Evolutionary conservation across 805 yeast genomes (phyloP), one percentile per base, ranked within the genome.

Genomic region (Ogataea saltuana): DNA sequence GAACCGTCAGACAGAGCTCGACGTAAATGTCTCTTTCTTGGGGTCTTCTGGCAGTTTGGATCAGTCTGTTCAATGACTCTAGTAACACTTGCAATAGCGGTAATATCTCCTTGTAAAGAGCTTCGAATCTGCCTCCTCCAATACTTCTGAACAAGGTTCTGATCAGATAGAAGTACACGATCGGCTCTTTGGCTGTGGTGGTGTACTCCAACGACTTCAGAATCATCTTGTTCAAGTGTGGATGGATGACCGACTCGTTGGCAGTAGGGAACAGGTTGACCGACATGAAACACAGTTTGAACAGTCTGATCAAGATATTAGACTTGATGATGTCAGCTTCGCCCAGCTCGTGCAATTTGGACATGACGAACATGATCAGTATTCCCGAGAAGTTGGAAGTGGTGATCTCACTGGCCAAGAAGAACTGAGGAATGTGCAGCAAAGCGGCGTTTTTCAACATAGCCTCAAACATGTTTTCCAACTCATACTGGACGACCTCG

Each of bases 51-150:
- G 98, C 89, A 18, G 88, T 85, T 19, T 81, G 74, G 30, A 93
- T 81, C 71, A 90, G 75, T 53, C 87, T 78, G 61, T 91, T 91
- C 51, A 93, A 72, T 2, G 95, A 83, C 50, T 89, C 97, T 31
- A 93, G 69, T 31, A 93, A 68, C 1, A 86, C 88, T 44, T 95
- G 98, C 33, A 93, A 68, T 28, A 93, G 72, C 0, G 99, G 99
- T 70, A 89, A 76, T 15, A 95, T 91, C 48, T 90, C 96, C 54
- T 93, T 88, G 69, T 95, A 95, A 13, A 93, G 70, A 41, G 83
- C 81, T 63, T 93, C 99, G 61, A 93, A 91, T 45, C 98, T 73
- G 6, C 99, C 99, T 39, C 99, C 98, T 25, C 97, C 96, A 35
- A 93, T 90, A 56, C 95, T 86, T 63, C 98, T 75, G 71, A 93